phyloP scores from a whole-genome alignment of 23 red algal genomes.

The Gracilaria vermiculophylla region DNA sequence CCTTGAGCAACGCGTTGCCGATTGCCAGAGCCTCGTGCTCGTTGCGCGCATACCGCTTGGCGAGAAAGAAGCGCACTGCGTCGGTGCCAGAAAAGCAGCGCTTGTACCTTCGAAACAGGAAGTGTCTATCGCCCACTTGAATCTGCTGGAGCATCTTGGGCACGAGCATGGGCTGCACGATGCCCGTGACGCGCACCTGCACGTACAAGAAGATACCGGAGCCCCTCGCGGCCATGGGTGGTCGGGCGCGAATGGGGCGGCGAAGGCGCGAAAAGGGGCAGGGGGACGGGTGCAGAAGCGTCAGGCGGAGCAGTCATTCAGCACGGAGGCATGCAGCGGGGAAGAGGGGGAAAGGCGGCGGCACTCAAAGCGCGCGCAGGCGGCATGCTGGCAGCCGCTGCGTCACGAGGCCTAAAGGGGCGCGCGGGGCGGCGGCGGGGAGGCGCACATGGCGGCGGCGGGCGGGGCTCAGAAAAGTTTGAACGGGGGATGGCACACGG shows the following conservation, averaged over 20 bases:
- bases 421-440: background rate
- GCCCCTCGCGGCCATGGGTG: background rate
- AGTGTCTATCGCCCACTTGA: conserved; percentile 33
- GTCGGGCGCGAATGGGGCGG: background rate
- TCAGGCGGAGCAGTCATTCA: background rate
- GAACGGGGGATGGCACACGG: background rate
- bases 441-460: too few relatives aligned
- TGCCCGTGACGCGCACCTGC: conserved; percentile 20
- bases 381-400: background rate
- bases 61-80: conserved; percentile 34
- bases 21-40: conserved; percentile 42
- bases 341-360: too few relatives aligned
- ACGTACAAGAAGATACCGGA: conserved; percentile 41
- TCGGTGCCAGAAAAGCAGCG: conserved; percentile 57
- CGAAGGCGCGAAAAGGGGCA: background rate
- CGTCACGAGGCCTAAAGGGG: conserved; percentile 3
- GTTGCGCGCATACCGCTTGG: conserved; percentile 19
- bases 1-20: conserved; percentile 50
- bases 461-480: conserved; percentile 12
- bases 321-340: too few relatives aligned
- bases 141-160: conserved; percentile 39
- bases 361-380: background rate
- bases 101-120: conserved; percentile 20
- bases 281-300: background rate
- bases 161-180: conserved; percentile 40